These are phyloP conservation scores for Leccinum cinnamomeum DNA, from an alignment of 1,284 basidiomycete species.

Conservation along the genomic window DNA sequence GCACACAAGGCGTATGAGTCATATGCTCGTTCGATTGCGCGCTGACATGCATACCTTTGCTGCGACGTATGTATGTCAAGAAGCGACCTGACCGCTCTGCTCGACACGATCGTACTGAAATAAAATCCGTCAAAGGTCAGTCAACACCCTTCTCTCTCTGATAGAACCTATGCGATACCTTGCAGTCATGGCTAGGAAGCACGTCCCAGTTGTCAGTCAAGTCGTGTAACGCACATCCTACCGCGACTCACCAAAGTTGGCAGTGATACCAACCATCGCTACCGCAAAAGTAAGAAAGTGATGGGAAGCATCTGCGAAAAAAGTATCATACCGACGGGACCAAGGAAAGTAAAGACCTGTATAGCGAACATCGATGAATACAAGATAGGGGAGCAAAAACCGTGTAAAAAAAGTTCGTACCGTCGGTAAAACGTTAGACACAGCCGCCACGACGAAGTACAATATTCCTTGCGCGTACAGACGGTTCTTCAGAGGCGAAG, in stretches of 20 bases:
- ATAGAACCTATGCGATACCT: not conserved
- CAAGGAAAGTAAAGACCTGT: slow-evolving; percentile 14
- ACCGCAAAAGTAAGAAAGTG: not conserved
- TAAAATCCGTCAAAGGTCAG: not conserved
- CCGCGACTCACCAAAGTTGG: slow-evolving; percentile 12
- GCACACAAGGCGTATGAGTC: not conserved
- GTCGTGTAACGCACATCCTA: not conserved
- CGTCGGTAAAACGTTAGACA: slow-evolving; percentile 13
- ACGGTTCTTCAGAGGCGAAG: slow-evolving; percentile 17
- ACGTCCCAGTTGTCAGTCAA: slow-evolving; percentile 2
- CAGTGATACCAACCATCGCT: slow-evolving; percentile 17
- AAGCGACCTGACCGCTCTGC: not conserved
- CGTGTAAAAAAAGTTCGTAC: slow-evolving; percentile 7
- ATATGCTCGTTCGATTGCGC: not conserved
- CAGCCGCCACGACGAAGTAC: slow-evolving; percentile 22
- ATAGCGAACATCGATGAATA: not conserved
- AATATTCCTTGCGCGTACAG: slow-evolving; percentile 20
- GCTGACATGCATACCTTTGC: not conserved
- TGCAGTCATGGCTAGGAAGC: slow-evolving; percentile 10
- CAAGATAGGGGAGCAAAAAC: not conserved
- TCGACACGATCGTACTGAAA: not conserved
- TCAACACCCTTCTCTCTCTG: not conserved
- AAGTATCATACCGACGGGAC: slow-evolving; percentile 4
- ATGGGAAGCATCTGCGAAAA: not conserved
- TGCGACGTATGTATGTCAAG: not conserved